These are phyloP conservation scores for Ophiostoma sp. DNA, from an alignment of 2,329 filamentous ascomycete genomes.

Conservation along the genomic window DNA sequence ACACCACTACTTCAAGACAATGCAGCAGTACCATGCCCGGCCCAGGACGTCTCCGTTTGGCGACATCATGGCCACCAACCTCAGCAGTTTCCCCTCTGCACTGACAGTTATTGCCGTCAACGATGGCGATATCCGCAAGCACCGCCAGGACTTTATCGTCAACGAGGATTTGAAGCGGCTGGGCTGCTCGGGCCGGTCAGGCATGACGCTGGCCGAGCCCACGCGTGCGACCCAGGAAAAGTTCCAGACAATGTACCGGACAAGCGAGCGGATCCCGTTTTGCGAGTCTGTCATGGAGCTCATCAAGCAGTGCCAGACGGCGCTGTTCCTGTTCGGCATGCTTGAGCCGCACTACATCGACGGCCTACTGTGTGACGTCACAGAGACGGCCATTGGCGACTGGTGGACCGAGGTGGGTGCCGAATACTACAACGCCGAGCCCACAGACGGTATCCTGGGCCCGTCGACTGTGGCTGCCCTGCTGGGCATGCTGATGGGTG, in stretches of 20 bases:
- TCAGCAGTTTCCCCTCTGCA: conserved; percentile 85
- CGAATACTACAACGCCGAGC: conserved; percentile 88
- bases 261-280: conserved; percentile 74
- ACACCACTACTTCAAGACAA: conserved; percentile 77
- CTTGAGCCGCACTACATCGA: conserved; percentile 86
- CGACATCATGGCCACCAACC: conserved; percentile 86
- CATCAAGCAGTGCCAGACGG: conserved; percentile 85
- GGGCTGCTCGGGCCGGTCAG: conserved; percentile 84
- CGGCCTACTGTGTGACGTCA: conserved; percentile 86
- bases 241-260: conserved; percentile 85
- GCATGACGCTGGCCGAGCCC: conserved; percentile 72
- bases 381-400: conserved; percentile 80
- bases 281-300: conserved; percentile 77
- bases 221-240: conserved; percentile 80
- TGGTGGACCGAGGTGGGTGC: conserved; percentile 96
- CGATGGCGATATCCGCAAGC: conserved; percentile 73
- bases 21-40: conserved; percentile 78
- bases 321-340: conserved; percentile 81
- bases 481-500: conserved; percentile 81
- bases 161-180: conserved; percentile 91
- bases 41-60: conserved; percentile 77
- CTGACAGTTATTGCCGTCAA: conserved; percentile 88
- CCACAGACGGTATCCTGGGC: conserved; percentile 84
- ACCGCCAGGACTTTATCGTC: conserved; percentile 81
- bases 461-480: conserved; percentile 86